Base-by-base conservation (phyloP, 371 early-diverging fungal species). In the Mucor sp. region DNA sequence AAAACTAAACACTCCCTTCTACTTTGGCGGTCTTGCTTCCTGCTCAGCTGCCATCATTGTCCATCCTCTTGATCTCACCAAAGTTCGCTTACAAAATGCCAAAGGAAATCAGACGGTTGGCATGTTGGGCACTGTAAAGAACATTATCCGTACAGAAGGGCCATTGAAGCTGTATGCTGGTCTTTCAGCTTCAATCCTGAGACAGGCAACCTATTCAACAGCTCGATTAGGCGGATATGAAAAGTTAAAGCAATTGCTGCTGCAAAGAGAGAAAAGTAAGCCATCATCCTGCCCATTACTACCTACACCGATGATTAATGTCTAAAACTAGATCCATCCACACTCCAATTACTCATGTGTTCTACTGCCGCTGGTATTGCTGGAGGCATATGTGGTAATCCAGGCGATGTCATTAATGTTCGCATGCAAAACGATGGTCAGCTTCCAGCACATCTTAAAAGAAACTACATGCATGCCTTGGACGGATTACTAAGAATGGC, bases 331-430 rank as follows among this genome's bases (percentile, higher is more conserved):
- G 79, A 73, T 27, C 77, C 72, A 57, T 65, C 82, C 0, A 72
- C 81, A n/a, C 77, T 77, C 68, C 80, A 83, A 56, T 69, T 85
- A 55, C 71, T 89, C 1, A n/a, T 79, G 6, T 79, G 86, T 9
- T 88, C 86, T 1, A 74, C 84, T 19, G 63, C 78, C 0, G 91
- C 90, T 15, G 92, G 92, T 23, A 82, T 83, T 3, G 75, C 85
- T 14, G 91, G 89, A 56, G 93, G 91, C 14, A 68, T 85, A 4
- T 83, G 85, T 59, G 91, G 90, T n/a, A 88, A 90, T 57, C 92
- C 92, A 0, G 91, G 89, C n/a, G 93, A 93, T 67, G 81, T 91
- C 11, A 81, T 87, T 14, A 90, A 92, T 56, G 86, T 91, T 37
- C 76, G 90, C 12, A 82, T 91, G 88, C 91, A 91, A 72, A 88